Base-by-base conservation (phyloP, 176 grass and related monocot species). In the Puya raimondii region DNA sequence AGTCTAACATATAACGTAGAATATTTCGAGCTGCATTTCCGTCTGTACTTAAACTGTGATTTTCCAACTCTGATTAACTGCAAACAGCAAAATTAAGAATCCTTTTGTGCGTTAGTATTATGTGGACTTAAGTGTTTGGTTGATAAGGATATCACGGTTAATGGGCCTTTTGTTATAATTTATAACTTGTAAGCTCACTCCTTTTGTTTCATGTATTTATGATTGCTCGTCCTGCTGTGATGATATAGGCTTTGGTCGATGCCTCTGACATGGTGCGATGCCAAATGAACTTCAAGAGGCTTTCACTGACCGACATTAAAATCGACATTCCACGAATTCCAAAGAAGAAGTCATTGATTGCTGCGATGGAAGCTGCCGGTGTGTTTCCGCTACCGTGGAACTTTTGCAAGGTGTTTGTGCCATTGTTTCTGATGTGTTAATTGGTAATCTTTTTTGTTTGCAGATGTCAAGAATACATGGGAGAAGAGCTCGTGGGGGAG, bases 401-500 rank as follows among this genome's bases (percentile, higher is more conserved):
- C 42, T 8, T 12, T 73, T 11, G 33, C 25, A 5, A 6, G 11
- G 3, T 70, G 10, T 64, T 7, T 12, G 15, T 50, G 15, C 4
- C 0, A 42, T 42, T 42, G 11, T 3, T 11, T 11, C 33, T 70
- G 20, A 11, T 71, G 33, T 20, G 69, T 2, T 16, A 78, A 33
- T 69, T 51, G 11, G 33, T 7, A 2, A 42, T 42, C 59, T 59
- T 25, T 47, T 47, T 51, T 22, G 64, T 61, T 54, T 68, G 27
- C 76, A 91, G 91, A 96, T 82, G 91, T 96, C 10, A 96, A 91
- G 54, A 83, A 68, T 48, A 96, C 88, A 68, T 96, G 91, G 91
- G 91, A 96, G 82, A 96, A 91, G 26, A 96, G 92, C 70, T 96
- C 88, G 1, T 96, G 92, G 92, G 92, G 92, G 52, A 96, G 80